A percentile compares a stretch with the other conserved stretches of the same genome.
These are phyloP conservation scores for Pyrenochaeta sp. DNA, from an alignment of 2,329 filamentous ascomycete genomes.

Conservation along the genomic window DNA sequence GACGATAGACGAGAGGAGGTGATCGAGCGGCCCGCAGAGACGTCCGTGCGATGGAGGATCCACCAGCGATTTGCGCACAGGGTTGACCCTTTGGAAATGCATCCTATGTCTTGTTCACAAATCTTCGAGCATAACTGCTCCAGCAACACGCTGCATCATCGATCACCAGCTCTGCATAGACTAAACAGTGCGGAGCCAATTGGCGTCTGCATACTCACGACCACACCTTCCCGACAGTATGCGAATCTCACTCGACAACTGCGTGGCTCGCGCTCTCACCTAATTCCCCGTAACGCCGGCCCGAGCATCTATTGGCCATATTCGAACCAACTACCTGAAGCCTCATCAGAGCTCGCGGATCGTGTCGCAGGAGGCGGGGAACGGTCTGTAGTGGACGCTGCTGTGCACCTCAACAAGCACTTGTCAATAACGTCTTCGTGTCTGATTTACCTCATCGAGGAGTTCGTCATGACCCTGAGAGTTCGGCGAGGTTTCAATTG, in stretches of 20 bases:
- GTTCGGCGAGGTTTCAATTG: conserved; percentile 7
- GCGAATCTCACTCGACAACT: not conserved
- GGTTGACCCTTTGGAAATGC: conserved; percentile 6
- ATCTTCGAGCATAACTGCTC: not conserved
- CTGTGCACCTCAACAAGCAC: not conserved
- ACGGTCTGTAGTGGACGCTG: not conserved
- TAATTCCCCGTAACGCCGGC: not conserved
- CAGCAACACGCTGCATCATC: conserved; percentile 10
- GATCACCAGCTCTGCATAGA: conserved; percentile 17
- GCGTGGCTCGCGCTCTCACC: not conserved
- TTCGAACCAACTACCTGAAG: not conserved
- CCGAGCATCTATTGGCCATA: not conserved
- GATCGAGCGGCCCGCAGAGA: conserved; percentile 10
- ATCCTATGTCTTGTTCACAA: conserved; percentile 7
- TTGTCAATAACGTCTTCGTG: not conserved
- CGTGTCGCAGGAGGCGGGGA: not conserved
- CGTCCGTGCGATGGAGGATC: not conserved
- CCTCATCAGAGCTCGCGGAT: not conserved
- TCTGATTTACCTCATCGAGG: not conserved
- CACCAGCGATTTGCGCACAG: not conserved
- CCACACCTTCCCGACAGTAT: not conserved
- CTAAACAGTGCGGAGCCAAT: conserved; percentile 5
- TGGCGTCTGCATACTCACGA: not conserved
- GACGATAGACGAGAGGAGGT: conserved; percentile 15
- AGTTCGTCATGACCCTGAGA: not conserved